Evolutionary conservation across 805 yeast genomes (phyloP).

Genomic region (Kodamaea hsintzibuensis): DNA sequence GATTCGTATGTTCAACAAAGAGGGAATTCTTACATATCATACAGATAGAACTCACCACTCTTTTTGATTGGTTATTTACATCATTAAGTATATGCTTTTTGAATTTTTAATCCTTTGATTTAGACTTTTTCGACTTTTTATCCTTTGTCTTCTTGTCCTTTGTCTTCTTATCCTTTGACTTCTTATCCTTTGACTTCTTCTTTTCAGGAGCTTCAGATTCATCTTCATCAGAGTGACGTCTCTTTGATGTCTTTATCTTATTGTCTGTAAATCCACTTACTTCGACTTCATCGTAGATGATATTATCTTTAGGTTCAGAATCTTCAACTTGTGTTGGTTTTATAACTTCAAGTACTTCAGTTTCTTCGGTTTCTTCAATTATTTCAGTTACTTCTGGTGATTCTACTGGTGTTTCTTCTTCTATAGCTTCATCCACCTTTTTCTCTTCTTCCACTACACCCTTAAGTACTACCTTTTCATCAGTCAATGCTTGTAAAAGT

Average conservation of each 20-base stretch:
- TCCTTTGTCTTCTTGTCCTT: constrained; percentile 13
- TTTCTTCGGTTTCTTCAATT: constrained; percentile 2
- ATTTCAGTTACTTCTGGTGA: constrained; percentile 1
- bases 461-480: constrained; percentile 32
- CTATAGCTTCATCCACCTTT: constrained; percentile 12
- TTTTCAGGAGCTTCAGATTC: constrained; percentile 9
- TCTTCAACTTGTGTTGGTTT: not conserved
- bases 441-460: constrained; percentile 23
- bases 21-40: too few species aligned
- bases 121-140: constrained; percentile 2
- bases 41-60: not conserved
- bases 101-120: not conserved
- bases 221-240: not conserved
- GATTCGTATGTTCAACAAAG: too few species aligned
- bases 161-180: constrained; percentile 10
- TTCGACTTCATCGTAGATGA: constrained; percentile 6
- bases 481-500: constrained; percentile 35
- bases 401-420: constrained; percentile 6
- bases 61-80: not conserved
- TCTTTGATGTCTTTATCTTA: constrained; percentile 1
- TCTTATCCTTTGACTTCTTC: constrained; percentile 6
- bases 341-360: not conserved
- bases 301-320: not conserved
- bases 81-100: not conserved
- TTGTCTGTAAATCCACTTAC: constrained; percentile 2